Percentiles rank a stretch among this genome's conserved stretches.
Conservation (phyloP, 1,284 basidiomycete genomes). For the Apiotrichum gracile region DNA sequence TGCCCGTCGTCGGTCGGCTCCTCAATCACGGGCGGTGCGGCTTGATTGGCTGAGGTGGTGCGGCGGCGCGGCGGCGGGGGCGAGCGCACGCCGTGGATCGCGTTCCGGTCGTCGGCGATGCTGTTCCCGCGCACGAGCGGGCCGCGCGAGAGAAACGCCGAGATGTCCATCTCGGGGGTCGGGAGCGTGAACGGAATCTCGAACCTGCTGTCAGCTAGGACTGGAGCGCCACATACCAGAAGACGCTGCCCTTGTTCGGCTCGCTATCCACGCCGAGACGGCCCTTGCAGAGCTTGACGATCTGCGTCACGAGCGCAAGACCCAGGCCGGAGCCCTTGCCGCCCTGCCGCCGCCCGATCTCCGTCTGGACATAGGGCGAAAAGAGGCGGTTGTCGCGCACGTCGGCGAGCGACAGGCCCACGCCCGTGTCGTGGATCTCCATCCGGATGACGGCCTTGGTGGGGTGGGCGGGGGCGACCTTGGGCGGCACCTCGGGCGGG, state of each 20-base stretch:
- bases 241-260: slow-evolving; percentile 37
- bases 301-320: slow-evolving; percentile 78
- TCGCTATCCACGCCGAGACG: slow-evolving; percentile 57
- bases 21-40: no score
- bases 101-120: no score
- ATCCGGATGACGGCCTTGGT: slow-evolving; percentile 58
- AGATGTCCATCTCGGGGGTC: no score
- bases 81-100: no score
- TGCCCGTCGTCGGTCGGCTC: no score
- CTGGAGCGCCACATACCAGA: no score
- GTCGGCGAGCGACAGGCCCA: slow-evolving; percentile 64
- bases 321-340: slow-evolving; percentile 83
- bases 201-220: no score
- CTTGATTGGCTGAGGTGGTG: no score
- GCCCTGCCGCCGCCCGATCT: slow-evolving; percentile 65
- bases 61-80: no score
- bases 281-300: slow-evolving; percentile 75
- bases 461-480: not conserved
- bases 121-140: no score
- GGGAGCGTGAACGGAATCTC: not conserved
- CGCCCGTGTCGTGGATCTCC: slow-evolving; percentile 73
- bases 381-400: slow-evolving; percentile 55
- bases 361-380: slow-evolving; percentile 47
- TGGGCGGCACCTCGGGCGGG: not conserved
- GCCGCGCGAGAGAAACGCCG: no score